Evolutionary conservation across 768 basidiomycete genomes (phyloP).

Genomic region (Paxillus involutus): DNA sequence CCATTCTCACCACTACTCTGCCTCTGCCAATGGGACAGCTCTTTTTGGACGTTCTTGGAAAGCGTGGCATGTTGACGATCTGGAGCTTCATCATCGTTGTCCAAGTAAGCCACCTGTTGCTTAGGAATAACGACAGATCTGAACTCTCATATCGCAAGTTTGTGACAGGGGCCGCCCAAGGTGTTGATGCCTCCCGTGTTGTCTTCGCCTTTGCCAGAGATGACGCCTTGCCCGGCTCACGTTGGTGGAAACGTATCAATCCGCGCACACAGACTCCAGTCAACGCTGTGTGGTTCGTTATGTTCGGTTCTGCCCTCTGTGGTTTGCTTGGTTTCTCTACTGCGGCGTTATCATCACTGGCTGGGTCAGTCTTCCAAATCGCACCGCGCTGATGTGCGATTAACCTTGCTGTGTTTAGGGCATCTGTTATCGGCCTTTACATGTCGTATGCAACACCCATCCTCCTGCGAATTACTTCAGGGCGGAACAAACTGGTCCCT

Average conservation of each 20-base stretch:
- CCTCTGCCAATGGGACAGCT: slow-evolving; percentile 75
- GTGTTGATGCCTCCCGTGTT: slow-evolving; percentile 73
- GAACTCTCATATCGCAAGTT: slow-evolving; percentile 38
- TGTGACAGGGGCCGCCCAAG: slow-evolving; percentile 73
- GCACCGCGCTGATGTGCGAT: neutral
- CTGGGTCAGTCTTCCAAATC: slow-evolving; percentile 46
- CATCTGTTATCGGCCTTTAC: slow-evolving; percentile 72
- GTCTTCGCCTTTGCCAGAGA: slow-evolving; percentile 76
- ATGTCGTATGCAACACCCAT: slow-evolving; percentile 66
- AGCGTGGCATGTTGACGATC: slow-evolving; percentile 68
- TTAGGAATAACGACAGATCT: neutral
- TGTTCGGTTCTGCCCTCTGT: slow-evolving; percentile 52
- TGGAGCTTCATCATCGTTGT: slow-evolving; percentile 74
- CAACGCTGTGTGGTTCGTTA: slow-evolving; percentile 76
- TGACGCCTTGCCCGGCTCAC: slow-evolving; percentile 71
- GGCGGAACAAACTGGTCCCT: slow-evolving; percentile 53
- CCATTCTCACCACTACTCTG: slow-evolving; percentile 46
- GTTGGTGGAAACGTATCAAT: slow-evolving; percentile 67
- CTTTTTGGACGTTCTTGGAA: slow-evolving; percentile 63
- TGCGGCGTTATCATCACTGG: slow-evolving; percentile 63
- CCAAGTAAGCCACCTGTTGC: slow-evolving; percentile 33
- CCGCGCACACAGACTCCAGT: slow-evolving; percentile 63
- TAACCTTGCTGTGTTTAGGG: slow-evolving; percentile 35
- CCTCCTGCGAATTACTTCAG: slow-evolving; percentile 69
- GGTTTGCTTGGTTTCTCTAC: slow-evolving; percentile 66